phyloP scores from a whole-genome alignment of 2,329 filamentous ascomycete genomes.

The Aspergillus candidus region DNA sequence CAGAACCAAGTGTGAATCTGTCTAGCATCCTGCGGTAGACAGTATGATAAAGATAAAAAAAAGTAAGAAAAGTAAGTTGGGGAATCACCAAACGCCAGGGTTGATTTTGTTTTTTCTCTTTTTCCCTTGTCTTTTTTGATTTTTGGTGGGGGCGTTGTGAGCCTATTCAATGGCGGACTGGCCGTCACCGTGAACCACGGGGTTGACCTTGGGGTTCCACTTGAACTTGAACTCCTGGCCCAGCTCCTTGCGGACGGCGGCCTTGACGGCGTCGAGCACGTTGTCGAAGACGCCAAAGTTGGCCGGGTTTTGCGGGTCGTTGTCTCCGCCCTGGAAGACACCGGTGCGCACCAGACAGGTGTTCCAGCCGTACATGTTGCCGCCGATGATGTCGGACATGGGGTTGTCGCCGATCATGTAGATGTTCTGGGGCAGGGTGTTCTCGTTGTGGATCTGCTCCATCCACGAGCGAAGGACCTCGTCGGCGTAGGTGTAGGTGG shows the following conservation, averaged over 20 bases:
- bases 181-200: conserved; percentile 51
- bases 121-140: conserved; percentile 12
- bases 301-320: conserved; percentile 70
- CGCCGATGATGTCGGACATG: conserved; percentile 66
- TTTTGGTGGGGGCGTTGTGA: neutral
- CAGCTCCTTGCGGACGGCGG: conserved; percentile 62
- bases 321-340: conserved; percentile 70
- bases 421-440: conserved; percentile 61
- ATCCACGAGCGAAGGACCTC: conserved; percentile 69
- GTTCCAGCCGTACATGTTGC: conserved; percentile 79
- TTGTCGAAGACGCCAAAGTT: conserved; percentile 71
- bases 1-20: conserved; percentile 4
- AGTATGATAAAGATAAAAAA: conserved; percentile 1
- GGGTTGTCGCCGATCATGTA: conserved; percentile 76
- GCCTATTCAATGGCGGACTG: conserved; percentile 52
- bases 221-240: conserved; percentile 68
- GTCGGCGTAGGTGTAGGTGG: conserved; percentile 74
- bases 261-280: conserved; percentile 64
- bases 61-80: too few species aligned
- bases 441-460: conserved; percentile 68
- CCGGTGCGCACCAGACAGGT: conserved; percentile 71
- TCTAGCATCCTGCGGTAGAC: conserved; percentile 7
- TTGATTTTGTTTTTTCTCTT: conserved; percentile 7
- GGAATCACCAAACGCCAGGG: conserved; percentile 13
- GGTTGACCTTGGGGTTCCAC: conserved; percentile 67